These are phyloP conservation scores for Aspergillus puulaauensis DNA, from an alignment of 2,329 filamentous ascomycete genomes.

Conservation along the genomic window DNA sequence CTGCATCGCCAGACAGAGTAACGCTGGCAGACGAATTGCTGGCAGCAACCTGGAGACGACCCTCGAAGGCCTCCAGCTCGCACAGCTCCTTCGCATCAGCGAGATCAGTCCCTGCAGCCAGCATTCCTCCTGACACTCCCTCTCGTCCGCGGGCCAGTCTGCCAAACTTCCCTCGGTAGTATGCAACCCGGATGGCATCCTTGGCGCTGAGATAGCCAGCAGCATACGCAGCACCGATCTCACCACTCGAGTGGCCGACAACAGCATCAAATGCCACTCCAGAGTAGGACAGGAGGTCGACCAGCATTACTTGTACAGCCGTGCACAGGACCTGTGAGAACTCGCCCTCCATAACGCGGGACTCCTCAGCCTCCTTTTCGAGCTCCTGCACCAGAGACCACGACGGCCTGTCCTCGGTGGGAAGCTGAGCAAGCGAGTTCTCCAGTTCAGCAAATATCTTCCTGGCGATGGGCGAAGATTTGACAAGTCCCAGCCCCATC, in stretches of 20 bases:
- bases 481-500: constrained; percentile 8
- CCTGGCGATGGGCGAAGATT: neutral
- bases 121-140: neutral
- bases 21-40: constrained; percentile 3
- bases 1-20: constrained; percentile 5
- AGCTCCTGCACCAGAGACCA: constrained; percentile 6
- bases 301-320: constrained; percentile 30
- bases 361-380: neutral
- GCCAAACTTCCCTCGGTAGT: constrained; percentile 41
- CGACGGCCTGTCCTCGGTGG: neutral
- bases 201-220: neutral
- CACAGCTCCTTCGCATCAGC: neutral
- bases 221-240: constrained; percentile 43
- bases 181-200: constrained; percentile 46
- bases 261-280: constrained; percentile 25
- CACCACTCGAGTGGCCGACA: constrained; percentile 32
- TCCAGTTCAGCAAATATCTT: neutral
- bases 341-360: constrained; percentile 24
- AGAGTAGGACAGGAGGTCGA: constrained; percentile 28
- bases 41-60: neutral
- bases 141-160: constrained; percentile 6
- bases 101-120: neutral
- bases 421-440: neutral
- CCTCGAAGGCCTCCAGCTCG: neutral
- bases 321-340: constrained; percentile 32